Conservation (phyloP, 2,329 filamentous ascomycete genomes). For the Epichloe gansuensis region DNA sequence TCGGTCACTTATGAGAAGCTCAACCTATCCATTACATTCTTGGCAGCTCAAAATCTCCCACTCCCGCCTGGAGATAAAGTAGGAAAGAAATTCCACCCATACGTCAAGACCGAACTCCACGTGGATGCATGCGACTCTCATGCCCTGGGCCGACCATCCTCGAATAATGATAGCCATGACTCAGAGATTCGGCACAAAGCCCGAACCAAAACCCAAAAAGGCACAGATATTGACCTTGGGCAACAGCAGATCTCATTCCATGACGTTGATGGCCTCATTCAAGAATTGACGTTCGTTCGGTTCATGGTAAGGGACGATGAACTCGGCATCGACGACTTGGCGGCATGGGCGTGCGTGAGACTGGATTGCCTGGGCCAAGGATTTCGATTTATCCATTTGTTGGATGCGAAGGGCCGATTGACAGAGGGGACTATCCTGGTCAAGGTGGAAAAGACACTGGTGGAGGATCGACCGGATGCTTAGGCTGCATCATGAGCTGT, state of each 20-base stretch:
- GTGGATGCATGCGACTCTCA: slow-evolving; percentile 50
- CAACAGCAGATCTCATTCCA: slow-evolving; percentile 46
- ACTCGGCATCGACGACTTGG: slow-evolving; percentile 62
- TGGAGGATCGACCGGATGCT: slow-evolving; percentile 2
- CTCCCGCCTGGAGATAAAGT: slow-evolving; percentile 42
- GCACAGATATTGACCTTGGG: slow-evolving; percentile 50
- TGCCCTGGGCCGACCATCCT: slow-evolving; percentile 18
- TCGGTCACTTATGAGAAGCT: slow-evolving; percentile 43
- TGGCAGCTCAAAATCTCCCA: slow-evolving; percentile 65
- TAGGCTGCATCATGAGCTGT: not conserved
- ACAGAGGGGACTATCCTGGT: slow-evolving; percentile 62
- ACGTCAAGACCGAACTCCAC: slow-evolving; percentile 74
- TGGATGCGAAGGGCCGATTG: slow-evolving; percentile 52
- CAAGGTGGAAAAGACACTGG: slow-evolving; percentile 50
- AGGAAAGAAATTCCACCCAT: slow-evolving; percentile 54
- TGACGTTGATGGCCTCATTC: slow-evolving; percentile 42
- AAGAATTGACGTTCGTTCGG: slow-evolving; percentile 59
- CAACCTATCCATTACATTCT: slow-evolving; percentile 57
- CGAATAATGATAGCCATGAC: slow-evolving; percentile 27
- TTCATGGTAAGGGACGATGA: slow-evolving; percentile 86
- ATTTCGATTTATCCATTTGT: slow-evolving; percentile 63
- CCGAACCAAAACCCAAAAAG: slow-evolving; percentile 43
- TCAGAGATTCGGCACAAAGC: slow-evolving; percentile 40
- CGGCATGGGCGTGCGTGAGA: slow-evolving; percentile 80
- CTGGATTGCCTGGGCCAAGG: slow-evolving; percentile 68